Evolutionary conservation across 495 filamentous ascomycete species (phyloP), one percentile per base, ranked within the genome.

Genomic region (Aspergillus ostianus): DNA sequence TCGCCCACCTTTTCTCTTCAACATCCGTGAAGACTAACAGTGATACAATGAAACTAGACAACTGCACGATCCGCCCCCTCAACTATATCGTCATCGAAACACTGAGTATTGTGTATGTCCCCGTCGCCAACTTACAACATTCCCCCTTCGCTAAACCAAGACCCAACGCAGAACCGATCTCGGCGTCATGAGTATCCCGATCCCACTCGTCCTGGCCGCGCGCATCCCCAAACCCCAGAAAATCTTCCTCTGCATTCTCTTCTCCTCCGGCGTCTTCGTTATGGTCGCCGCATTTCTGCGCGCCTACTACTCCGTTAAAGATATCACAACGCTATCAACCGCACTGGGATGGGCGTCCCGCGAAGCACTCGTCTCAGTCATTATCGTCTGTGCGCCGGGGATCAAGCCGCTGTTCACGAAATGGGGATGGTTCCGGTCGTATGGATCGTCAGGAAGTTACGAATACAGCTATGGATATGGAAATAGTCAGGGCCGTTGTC

Each of bases 201-300:
- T 69, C 52, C 67, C 64, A 15, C 62, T 69, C 36, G 62, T 67
- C 53, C 18, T 60, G 13, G 67, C 67, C 52, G 64, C 67, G 48
- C 64, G 65, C 53, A 55, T 67, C 9, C 61, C 64, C 19, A 46
- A 61, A 26, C 54, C 66, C 26, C 67, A 62, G 45, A 69, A 69
- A 23, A 21, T 65, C 2, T 64, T 69, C 57, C 57, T 69, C 12
- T 56, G 53, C 1, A 10, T 63, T 19, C 66, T 69, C 21, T 72
- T 69, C 57, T 66, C 59, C 21, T 69, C 66, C 17, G 66, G 64
- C n/a, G 26, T 62, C 41, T 63, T 63, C 45, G 51, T 63, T 50
- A 63, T 63, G 19, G 48, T 63, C 50, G 47, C 46, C 30, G 30
- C 60, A 18, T 41, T 59, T 41, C 48, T 63, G 7, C 56, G 60